phyloP scores from a whole-genome alignment of 495 filamentous ascomycete genomes.

The Podospora bellae-mahoneyi region DNA sequence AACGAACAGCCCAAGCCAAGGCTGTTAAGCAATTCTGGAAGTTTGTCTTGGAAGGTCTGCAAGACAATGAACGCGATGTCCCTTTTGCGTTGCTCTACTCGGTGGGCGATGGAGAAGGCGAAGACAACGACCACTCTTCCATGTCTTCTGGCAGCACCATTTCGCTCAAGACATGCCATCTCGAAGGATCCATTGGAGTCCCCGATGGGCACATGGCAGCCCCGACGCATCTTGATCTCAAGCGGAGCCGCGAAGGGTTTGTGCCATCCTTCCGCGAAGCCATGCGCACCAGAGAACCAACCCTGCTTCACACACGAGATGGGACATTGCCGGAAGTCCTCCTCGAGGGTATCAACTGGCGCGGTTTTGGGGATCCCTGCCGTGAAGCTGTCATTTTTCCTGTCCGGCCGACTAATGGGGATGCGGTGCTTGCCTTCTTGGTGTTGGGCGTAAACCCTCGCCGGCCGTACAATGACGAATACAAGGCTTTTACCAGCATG shows the following conservation, averaged over 20 bases:
- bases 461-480: constrained; percentile 40
- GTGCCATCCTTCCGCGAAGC: constrained; percentile 57
- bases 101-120: constrained; percentile 33
- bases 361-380: constrained; percentile 35
- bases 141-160: constrained; percentile 55
- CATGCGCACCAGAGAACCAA: constrained; percentile 50
- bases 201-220: constrained; percentile 49
- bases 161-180: constrained; percentile 47
- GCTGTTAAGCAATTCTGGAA: constrained; percentile 56
- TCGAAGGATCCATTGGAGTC: constrained; percentile 57
- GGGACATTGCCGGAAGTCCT: constrained; percentile 49
- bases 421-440: constrained; percentile 41
- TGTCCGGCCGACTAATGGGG: constrained; percentile 46
- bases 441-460: constrained; percentile 46
- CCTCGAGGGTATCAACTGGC: constrained; percentile 38
- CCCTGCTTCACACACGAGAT: constrained; percentile 52
- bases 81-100: constrained; percentile 58
- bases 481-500: constrained; percentile 53
- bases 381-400: constrained; percentile 34
- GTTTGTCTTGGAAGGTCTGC: constrained; percentile 47
- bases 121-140: constrained; percentile 54
- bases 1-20: constrained; percentile 54
- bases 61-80: constrained; percentile 48
- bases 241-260: constrained; percentile 52
- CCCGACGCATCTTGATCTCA: constrained; percentile 53